Evolutionary conservation across 352 stramenopile species (phyloP), one percentile per base, ranked within the genome.

Genomic region (Globisporangium cederbergense): DNA sequence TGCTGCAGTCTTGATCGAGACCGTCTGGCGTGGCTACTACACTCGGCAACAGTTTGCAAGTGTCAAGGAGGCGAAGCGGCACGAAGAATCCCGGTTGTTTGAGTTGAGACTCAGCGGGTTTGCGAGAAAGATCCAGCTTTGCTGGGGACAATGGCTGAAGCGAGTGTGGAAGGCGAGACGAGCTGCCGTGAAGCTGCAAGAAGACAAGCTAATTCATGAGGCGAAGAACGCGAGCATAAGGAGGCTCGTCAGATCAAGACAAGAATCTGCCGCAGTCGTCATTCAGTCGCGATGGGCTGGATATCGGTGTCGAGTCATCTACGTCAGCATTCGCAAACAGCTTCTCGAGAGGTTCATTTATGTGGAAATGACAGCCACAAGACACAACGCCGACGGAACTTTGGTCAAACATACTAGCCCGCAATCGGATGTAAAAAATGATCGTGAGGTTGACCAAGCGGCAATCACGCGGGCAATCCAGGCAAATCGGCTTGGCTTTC

Each of bases 131-230:
- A 72, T 72, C 22, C 66, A 72, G 28, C 56, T 45, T 0, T 78
- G 67, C 28, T 82, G 73, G 67, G 66, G 73, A 16, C 60, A 53
- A 47, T 81, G 76, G 74, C 59, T 73, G 9, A 40, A 30, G 1
- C 60, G 66, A 11, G 34, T 81, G 28, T 58, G 58, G n/a, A 65
- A 64, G 32, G 38, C 50, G 8, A 82, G 71, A 22, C 65, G 74
- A n/a, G 64, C 65, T 38, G 49, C 40, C 51, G 71, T 82, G 11
- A 76, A 79, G 51, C 60, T 52, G 2, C 60, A 65, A 10, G 76
- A 85, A 47, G 58, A 70, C 34, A 61, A 71, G 16, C 54, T 85
- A 32, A 73, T 85, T 11, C 38, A n/a, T 45, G 72, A 60, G 14
- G 58, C 20, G 72, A 79, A 65, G 55, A 36, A 9, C 55, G 65